Conservation (phyloP, 179 eudicot species). For the Heliamphora pulchella region DNA sequence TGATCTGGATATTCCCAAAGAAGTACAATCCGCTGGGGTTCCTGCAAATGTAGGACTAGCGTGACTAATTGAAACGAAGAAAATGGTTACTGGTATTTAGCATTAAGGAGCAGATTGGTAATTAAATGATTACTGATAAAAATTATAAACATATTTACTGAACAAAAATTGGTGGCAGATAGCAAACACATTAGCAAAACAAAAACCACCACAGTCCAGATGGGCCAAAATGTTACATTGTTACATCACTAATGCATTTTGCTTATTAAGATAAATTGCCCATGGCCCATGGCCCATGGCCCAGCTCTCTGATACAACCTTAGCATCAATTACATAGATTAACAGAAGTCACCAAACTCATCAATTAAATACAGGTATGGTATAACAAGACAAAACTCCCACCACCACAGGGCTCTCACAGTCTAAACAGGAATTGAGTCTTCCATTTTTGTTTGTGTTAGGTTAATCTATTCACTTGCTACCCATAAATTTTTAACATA, state of each 20-base stretch:
- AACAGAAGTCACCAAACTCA: background rate
- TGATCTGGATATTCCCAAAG: conserved; percentile 68
- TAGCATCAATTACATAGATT: background rate
- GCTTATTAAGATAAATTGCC: too few relatives aligned
- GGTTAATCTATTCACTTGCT: background rate
- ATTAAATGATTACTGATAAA: background rate
- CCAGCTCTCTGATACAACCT: background rate
- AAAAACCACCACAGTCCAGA: background rate
- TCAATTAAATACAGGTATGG: background rate
- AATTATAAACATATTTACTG: background rate
- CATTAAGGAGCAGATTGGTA: background rate
- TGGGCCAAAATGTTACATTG: background rate
- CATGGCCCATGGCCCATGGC: background rate
- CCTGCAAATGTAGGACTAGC: conserved; percentile 38
- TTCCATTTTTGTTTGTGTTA: background rate
- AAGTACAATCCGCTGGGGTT: conserved; percentile 92
- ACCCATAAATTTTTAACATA: background rate
- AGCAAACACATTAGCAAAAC: background rate
- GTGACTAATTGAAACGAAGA: background rate
- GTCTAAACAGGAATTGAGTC: background rate
- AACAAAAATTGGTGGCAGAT: background rate
- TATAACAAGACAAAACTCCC: background rate
- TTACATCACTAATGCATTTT: background rate
- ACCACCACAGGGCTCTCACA: background rate
- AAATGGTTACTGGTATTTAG: background rate